These are phyloP conservation scores for Cornus controversa DNA, from an alignment of 148 eudicot species.

Conservation along the genomic window DNA sequence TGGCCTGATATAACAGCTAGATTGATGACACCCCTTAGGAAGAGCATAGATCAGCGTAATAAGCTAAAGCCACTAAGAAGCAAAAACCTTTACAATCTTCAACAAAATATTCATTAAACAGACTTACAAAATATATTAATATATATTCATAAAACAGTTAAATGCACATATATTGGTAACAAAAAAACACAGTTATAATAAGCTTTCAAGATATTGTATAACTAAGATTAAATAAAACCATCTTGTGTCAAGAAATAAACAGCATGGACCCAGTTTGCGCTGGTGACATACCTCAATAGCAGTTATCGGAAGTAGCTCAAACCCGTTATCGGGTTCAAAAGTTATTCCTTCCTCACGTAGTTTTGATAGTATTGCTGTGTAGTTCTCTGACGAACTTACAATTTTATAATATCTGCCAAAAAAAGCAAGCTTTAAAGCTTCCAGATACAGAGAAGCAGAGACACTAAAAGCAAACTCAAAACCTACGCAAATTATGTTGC, in stretches of 20 bases:
- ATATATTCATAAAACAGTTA: neutral
- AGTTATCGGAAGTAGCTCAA: slow-evolving; percentile 65
- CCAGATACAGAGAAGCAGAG: neutral
- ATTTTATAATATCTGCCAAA: slow-evolving; percentile 65
- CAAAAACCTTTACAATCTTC: neutral
- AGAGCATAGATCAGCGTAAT: no score
- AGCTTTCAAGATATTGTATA: neutral
- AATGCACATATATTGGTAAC: neutral
- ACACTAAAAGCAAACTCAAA: neutral
- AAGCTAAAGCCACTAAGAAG: neutral
- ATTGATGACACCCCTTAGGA: no score
- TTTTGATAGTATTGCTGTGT: slow-evolving; percentile 59
- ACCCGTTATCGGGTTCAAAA: slow-evolving; percentile 85
- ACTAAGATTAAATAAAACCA: no score
- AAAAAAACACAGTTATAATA: neutral
- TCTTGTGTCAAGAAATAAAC: neutral
- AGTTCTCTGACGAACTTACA: slow-evolving; percentile 72
- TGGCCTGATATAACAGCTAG: no score
- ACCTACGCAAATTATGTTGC: neutral
- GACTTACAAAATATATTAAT: no score
- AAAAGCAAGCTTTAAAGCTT: slow-evolving; percentile 6
- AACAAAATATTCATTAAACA: neutral
- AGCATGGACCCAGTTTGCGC: neutral
- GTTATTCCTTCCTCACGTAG: slow-evolving; percentile 78
- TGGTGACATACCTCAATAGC: slow-evolving; percentile 64